Percentiles rank a stretch among this genome's conserved stretches.
Evolutionary conservation across 2,329 filamentous ascomycete genomes (phyloP).

Genomic region (Verticillium isaacii): DNA sequence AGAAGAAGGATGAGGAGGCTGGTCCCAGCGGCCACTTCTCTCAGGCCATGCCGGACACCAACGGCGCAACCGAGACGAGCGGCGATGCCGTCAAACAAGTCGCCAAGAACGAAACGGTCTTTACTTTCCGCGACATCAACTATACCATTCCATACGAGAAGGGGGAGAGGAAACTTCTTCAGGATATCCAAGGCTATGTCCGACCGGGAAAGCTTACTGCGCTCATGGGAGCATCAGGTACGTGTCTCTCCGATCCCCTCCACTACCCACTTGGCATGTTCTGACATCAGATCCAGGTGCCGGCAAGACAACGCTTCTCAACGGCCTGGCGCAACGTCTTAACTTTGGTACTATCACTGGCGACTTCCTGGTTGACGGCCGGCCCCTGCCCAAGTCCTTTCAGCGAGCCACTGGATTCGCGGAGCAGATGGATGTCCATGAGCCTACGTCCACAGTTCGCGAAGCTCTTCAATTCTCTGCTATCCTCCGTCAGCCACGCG

Average conservation of each 20-base stretch:
- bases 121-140: conserved; percentile 48
- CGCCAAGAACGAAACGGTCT: conserved; percentile 56
- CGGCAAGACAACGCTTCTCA: conserved; percentile 72
- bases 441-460: conserved; percentile 60
- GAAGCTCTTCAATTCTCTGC: conserved; percentile 65
- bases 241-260: conserved; percentile 1
- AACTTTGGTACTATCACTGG: conserved; percentile 73
- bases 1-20: conserved; percentile 46
- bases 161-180: conserved; percentile 63
- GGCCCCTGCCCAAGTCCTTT: conserved; percentile 67
- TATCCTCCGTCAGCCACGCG: conserved; percentile 54
- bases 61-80: conserved; percentile 13
- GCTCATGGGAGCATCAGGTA: conserved; percentile 60
- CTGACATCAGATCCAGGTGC: conserved; percentile 25
- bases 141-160: conserved; percentile 52
- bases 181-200: conserved; percentile 79
- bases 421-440: conserved; percentile 64
- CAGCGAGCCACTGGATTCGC: conserved; percentile 72
- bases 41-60: conserved; percentile 51
- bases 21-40: conserved; percentile 36
- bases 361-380: conserved; percentile 74
- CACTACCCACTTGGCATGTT: conserved; percentile 3
- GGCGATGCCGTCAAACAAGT: conserved; percentile 38
- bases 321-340: conserved; percentile 69
- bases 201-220: conserved; percentile 77